These are phyloP conservation scores for Erythrophleum ivorense DNA, from an alignment of 331 rosid genomes.

Conservation along the genomic window DNA sequence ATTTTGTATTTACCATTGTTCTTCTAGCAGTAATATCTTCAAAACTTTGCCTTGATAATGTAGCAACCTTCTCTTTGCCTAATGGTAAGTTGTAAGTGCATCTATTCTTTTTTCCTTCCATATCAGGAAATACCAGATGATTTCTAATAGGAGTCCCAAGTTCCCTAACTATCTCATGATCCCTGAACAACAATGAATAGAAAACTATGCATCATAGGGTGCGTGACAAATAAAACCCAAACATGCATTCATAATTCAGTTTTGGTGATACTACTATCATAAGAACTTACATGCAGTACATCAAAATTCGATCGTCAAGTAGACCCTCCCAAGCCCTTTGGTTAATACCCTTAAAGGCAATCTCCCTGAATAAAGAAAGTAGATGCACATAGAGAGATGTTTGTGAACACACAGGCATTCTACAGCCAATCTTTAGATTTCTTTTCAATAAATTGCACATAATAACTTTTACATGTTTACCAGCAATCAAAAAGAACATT, in stretches of 20 bases:
- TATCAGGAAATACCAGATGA: constrained; percentile 57
- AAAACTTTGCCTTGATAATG: constrained; percentile 34
- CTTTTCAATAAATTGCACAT: constrained; percentile 28
- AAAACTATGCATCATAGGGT: constrained; percentile 24
- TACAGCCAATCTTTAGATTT: not conserved
- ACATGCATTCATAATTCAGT: constrained; percentile 16
- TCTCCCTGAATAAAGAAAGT: constrained; percentile 50
- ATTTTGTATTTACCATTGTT: not conserved
- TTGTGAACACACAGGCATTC: constrained; percentile 19
- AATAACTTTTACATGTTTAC: not conserved
- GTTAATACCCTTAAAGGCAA: constrained; percentile 45
- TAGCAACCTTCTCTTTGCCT: constrained; percentile 33
- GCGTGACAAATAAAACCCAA: constrained; percentile 2
- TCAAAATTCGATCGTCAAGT: constrained; percentile 57
- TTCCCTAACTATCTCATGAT: constrained; percentile 53
- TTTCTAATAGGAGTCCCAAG: constrained; percentile 56
- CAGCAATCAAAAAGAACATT: constrained; percentile 4
- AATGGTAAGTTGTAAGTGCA: not conserved
- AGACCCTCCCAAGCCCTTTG: constrained; percentile 75
- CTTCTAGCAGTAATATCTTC: constrained; percentile 36
- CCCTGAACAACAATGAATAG: constrained; percentile 48
- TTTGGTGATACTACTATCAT: not conserved
- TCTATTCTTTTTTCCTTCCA: constrained; percentile 38
- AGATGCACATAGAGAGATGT: constrained; percentile 12
- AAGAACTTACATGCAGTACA: constrained; percentile 73